A percentile compares a stretch with the other conserved stretches of the same genome.
phyloP scores from a whole-genome alignment of 106 monocot species.

The Dendrobium huoshanense region DNA sequence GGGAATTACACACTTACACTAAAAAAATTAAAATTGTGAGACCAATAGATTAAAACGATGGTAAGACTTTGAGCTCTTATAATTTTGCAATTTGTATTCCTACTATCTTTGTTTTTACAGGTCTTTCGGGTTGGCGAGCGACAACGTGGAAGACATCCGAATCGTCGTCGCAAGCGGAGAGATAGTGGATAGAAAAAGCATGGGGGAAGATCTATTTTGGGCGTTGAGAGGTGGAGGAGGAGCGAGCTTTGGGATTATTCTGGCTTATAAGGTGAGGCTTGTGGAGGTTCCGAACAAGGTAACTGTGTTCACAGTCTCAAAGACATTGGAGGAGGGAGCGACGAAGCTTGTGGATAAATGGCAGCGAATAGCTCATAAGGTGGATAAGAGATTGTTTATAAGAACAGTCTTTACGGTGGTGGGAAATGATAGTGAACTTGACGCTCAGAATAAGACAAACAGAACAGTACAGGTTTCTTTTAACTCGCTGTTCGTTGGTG shows the following conservation, averaged over 20 bases:
- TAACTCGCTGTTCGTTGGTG: slow-evolving; percentile 25
- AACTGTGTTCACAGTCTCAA: not conserved
- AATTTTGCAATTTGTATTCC: too few relatives aligned
- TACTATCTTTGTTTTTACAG: too few relatives aligned
- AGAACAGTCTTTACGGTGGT: not conserved
- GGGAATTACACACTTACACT: too few relatives aligned
- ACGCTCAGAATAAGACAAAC: not conserved
- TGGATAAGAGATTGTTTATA: not conserved
- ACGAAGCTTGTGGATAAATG: not conserved
- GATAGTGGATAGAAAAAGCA: slow-evolving; percentile 10
- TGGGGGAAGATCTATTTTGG: slow-evolving; percentile 24
- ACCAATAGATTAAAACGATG: too few relatives aligned
- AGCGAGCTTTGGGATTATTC: slow-evolving; percentile 39
- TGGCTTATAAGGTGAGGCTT: slow-evolving; percentile 31
- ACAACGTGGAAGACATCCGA: slow-evolving; percentile 20
- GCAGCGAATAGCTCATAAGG: not conserved
- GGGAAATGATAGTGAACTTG: too few relatives aligned
- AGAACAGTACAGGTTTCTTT: slow-evolving; percentile 12
- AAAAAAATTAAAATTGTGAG: too few relatives aligned
- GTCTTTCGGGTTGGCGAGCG: slow-evolving; percentile 18
- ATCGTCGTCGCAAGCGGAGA: slow-evolving; percentile 14
- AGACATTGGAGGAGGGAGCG: not conserved
- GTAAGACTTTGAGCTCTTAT: too few relatives aligned
- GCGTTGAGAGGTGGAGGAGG: slow-evolving; percentile 35
- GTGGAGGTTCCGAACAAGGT: slow-evolving; percentile 23